phyloP scores from a whole-genome alignment of 208 protist species.

The Acanthamoeba healyi region DNA sequence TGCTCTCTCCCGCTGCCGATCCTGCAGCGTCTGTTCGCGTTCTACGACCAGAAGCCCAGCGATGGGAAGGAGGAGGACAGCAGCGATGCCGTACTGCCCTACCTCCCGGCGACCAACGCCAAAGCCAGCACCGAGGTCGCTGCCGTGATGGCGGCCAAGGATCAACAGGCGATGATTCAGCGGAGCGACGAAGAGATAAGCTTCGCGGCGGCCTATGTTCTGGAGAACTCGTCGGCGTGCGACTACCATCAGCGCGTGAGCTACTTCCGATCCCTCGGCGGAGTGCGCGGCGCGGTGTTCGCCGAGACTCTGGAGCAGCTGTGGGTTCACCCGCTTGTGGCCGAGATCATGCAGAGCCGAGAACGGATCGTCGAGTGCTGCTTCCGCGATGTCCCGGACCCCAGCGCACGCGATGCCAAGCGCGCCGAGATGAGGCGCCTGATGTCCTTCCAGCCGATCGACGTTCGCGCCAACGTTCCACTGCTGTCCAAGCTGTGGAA shows the following conservation, averaged over 20 bases:
- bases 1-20: background rate
- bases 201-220: constrained; percentile 14
- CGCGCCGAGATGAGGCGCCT: background rate
- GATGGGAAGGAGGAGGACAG: background rate
- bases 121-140: background rate
- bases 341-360: background rate
- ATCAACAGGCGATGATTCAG: background rate
- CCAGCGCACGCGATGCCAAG: background rate
- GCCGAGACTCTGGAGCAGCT: background rate
- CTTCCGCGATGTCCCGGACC: background rate
- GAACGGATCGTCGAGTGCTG: background rate
- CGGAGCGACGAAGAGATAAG: constrained; percentile 6
- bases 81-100: constrained; percentile 3
- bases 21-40: constrained; percentile 10
- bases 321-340: constrained; percentile 19
- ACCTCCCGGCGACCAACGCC: background rate
- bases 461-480: constrained; percentile 34
- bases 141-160: background rate
- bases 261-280: background rate
- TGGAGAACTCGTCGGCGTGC: background rate
- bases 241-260: background rate
- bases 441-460: constrained; percentile 54
- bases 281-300: background rate
- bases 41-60: background rate
- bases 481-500: constrained; percentile 54